Conservation (phyloP, 2,329 filamentous ascomycete species). For the Trichocomaceae sp. region DNA sequence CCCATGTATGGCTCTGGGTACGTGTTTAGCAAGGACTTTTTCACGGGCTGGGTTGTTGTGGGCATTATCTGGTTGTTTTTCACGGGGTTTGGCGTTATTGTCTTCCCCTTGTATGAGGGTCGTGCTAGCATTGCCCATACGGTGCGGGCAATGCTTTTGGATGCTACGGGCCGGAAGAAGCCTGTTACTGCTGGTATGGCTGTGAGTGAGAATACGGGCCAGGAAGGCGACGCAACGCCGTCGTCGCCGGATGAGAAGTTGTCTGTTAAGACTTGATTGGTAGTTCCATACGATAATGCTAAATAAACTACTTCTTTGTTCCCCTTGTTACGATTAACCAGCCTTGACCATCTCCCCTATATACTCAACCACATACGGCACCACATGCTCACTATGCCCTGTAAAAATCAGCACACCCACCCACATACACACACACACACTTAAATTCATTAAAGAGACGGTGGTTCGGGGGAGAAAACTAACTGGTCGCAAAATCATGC, state of each 20-base stretch:
- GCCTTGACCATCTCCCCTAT: slow-evolving; percentile 9
- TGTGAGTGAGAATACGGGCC: background rate
- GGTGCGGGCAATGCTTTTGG: slow-evolving; percentile 54
- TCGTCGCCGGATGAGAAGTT: slow-evolving; percentile 42
- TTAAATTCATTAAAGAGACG: background rate
- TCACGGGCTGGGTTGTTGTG: slow-evolving; percentile 71
- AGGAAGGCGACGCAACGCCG: slow-evolving; percentile 34
- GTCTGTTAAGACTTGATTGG: slow-evolving; percentile 22
- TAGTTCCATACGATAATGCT: background rate
- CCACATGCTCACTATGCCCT: slow-evolving; percentile 14
- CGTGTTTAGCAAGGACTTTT: slow-evolving; percentile 74
- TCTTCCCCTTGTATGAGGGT: slow-evolving; percentile 79
- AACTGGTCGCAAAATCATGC: slow-evolving; percentile 15
- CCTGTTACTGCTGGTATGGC: slow-evolving; percentile 18
- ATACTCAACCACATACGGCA: slow-evolving; percentile 10
- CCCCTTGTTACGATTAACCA: background rate
- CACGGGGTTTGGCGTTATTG: slow-evolving; percentile 63
- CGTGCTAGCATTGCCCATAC: slow-evolving; percentile 59
- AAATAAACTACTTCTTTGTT: background rate
- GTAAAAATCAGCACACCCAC: background rate
- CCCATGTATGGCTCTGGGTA: slow-evolving; percentile 80
- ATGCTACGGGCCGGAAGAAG: slow-evolving; percentile 45
- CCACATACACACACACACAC: no score
- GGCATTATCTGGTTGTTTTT: slow-evolving; percentile 76
- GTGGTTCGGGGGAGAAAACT: background rate